These are phyloP conservation scores for Sideroxylon spinosum DNA, from an alignment of 179 eudicot genomes.

Conservation along the genomic window DNA sequence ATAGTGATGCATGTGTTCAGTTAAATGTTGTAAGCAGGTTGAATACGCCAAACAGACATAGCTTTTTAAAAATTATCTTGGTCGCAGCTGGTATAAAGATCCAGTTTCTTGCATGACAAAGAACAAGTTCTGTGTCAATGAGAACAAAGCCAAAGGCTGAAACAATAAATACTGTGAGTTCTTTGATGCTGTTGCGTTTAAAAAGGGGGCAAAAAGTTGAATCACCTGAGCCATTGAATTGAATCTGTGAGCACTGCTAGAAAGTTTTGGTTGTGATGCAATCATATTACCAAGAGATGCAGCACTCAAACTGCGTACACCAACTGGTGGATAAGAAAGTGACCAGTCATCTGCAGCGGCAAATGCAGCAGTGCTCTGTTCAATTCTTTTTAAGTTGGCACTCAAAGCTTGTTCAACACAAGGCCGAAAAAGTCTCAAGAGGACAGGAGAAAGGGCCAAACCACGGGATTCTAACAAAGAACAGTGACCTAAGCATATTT, in stretches of 20 bases:
- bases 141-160: neutral
- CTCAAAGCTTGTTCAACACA: conserved; percentile 57
- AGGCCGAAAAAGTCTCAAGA: conserved; percentile 62
- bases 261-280: conserved; percentile 56
- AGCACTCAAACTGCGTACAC: conserved; percentile 24
- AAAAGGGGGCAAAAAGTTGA: neutral
- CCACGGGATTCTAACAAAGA: conserved; percentile 70
- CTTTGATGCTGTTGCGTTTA: neutral
- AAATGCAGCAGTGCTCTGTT: conserved; percentile 61
- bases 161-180: neutral
- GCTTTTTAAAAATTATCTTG: neutral
- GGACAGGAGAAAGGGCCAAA: conserved; percentile 58
- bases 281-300: conserved; percentile 27
- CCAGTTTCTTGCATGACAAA: neutral
- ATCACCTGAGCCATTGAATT: conserved; percentile 73
- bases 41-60: neutral
- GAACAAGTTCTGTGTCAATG: neutral
- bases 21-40: neutral
- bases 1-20: neutral
- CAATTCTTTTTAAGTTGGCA: conserved; percentile 59
- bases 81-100: neutral
- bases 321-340: conserved; percentile 42
- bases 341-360: conserved; percentile 86
- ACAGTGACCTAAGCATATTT: conserved; percentile 67
- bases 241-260: conserved; percentile 71